Evolutionary conservation across 495 filamentous ascomycete species (phyloP).

Genomic region (Aspergillus leporis): DNA sequence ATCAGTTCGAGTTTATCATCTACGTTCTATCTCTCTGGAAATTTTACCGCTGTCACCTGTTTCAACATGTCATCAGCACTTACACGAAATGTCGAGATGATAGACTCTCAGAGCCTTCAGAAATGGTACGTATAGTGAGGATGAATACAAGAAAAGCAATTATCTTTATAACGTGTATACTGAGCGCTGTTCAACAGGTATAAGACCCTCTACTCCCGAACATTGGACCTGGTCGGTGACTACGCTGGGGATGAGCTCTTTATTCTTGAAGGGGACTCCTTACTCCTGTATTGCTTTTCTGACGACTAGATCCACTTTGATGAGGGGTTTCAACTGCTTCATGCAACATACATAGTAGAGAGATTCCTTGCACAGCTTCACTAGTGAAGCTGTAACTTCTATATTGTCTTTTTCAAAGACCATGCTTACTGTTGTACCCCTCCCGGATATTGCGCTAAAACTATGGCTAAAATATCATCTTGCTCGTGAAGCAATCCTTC

Average conservation of each 20-base stretch:
- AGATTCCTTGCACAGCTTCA: constrained; percentile 58
- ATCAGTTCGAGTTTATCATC: neutral
- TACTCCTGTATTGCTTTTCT: constrained; percentile 61
- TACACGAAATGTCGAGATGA: neutral
- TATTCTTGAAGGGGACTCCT: constrained; percentile 71
- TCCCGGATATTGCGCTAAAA: neutral
- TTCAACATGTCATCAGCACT: neutral
- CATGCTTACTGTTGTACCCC: constrained; percentile 21
- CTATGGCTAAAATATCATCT: constrained; percentile 54
- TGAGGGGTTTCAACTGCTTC: constrained; percentile 70
- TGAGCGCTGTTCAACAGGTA: constrained; percentile 15
- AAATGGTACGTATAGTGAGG: neutral
- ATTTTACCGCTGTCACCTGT: neutral
- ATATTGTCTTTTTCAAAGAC: constrained; percentile 66
- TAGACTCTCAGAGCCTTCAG: neutral
- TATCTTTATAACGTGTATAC: neutral
- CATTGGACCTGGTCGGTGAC: constrained; percentile 54
- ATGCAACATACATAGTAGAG: constrained; percentile 69
- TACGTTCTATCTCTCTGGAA: neutral
- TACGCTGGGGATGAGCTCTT: constrained; percentile 73
- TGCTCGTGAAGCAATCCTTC: constrained; percentile 60
- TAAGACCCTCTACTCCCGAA: constrained; percentile 19
- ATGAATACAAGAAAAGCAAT: neutral
- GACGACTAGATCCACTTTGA: constrained; percentile 61
- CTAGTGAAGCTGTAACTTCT: constrained; percentile 64